Evolutionary conservation across 495 filamentous ascomycete genomes (phyloP), one percentile per base, ranked within the genome.

Genomic region (Lindgomyces ingoldianus): DNA sequence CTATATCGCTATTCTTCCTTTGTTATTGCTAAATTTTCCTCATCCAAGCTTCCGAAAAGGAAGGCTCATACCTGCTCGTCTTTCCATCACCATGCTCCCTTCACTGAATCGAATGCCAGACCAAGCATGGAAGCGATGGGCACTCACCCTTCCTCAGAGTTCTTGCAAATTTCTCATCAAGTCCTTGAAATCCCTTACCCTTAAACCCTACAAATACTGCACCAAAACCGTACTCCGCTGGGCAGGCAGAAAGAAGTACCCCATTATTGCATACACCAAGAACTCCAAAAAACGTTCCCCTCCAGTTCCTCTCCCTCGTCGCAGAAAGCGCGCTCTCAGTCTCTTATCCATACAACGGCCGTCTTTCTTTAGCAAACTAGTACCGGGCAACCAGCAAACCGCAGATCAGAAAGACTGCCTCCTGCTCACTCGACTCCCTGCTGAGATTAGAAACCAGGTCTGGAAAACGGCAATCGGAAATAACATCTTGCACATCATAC

Each of bases 351-450:
- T 19, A 18, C 4, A 39, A 26, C 3, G 4, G 30, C 25, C 10
- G 18, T 19, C 30, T 22, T 33, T 19, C 9, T 6, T 25, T 3
- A 18, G 8, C 18, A 19, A 18, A 27, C 29, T 41, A 18, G 2
- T 14, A 14, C 3, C 52, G 41, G n/a, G 49, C 14, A 25, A 6
- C 8, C 46, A 62, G 25, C 11, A 39, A 18, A 62, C 48, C 1
- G 12, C 36, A 0, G 9, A 26, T 8, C 62, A 64, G 22, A 8
- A 16, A 1, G 12, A 36, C 11, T 58, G 42, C 12, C 12, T 51
- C 19, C 46, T 64, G 3, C 24, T 64, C n/a, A 53, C 47, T 6
- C 57, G 51, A 52, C 36, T 64, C 2, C 62, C 62, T 4, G 9
- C 30, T 18, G 62, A 64, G 25, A 22, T 64, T 16, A 54, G 62